Base-by-base conservation (phyloP, 2,329 filamentous ascomycete species). In the Colletotrichum magnum region DNA sequence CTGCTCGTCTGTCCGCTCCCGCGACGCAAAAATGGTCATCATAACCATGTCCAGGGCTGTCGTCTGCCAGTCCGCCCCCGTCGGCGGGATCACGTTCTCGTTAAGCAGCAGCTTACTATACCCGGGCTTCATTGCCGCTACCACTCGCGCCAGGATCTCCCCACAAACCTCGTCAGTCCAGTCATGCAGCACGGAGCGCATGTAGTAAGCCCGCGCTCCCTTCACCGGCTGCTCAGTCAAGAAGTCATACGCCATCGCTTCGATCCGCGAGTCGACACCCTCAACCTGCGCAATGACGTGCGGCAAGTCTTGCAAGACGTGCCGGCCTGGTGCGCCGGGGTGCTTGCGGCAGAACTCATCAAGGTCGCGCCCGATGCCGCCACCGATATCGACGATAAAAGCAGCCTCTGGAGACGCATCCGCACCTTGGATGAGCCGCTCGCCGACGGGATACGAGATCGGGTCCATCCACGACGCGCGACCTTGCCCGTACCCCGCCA, bases 211-310 rank as follows among this genome's bases (percentile, higher is more conserved):
- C 58, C 66, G 65, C n/a, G 53, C 52, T 26, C 39, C 65, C 58
- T 53, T 50, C 2, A 62, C 6, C 2, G 69, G 60, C 41, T 65
- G 65, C 26, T 71, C 56, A 6, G 62, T 65, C 6, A 48, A 64
- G 47, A 65, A 80, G 60, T 80, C 76, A 43, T 79, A 75, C 5
- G 69, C 65, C 73, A 75, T 76, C 5, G 71, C 71, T 56, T 77
- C 75, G 1, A 76, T 65, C 41, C 64, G 64, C 12, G 21, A 13
- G 1, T 64, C 53, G 2, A 69, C 61, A 10, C 75, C 71, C 0
- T 78, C 32, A 6, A 74, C 72, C 10, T 78, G 75, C 18, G 39
- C 63, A 18, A 77, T 65, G 4, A 71, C 64, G 26, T 69, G 64
- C 4, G 73, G 70, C 12, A 74, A 69, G 45, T 78, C 75, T 58